Evolutionary conservation across 2,329 filamentous ascomycete genomes (phyloP), one percentile per base, ranked within the genome.

Genomic region (Tolypocladium sp.): DNA sequence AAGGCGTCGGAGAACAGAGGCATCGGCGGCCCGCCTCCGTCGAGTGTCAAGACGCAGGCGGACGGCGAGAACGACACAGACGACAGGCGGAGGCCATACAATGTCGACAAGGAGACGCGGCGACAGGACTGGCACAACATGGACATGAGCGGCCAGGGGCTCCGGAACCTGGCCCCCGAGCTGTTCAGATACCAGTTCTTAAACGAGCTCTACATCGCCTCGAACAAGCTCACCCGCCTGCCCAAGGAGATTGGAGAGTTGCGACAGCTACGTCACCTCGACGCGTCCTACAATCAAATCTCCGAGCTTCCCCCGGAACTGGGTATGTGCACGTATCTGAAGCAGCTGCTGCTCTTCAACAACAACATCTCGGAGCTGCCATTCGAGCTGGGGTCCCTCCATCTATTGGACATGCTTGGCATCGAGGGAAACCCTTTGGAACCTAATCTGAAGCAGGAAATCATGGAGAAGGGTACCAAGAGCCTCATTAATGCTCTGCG

Each of bases 281-380:
- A 99, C 73, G 82, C 92, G 3, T 97, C 94, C 0, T 86, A 88
- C 76, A 99, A 99, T 73, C 85, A 93, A 62, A 81, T 99, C 61
- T 82, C 82, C 10, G 86, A 89, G 63, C 79, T 99, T 4, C 94
- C 94, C 1, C 84, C 90, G 27, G 93, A 99, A 77, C 85, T 99
- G 61, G 94, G 94, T 69, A 99, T 97, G 93, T 91, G 96, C 67
- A 94, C 92, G 35, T 94, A 92, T 66, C 79, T 99, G 58, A 92
- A 91, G 74, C 87, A 90, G 64, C 80, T 99, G 6, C 79, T 92
- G 35, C 79, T 97, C 2, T 97, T 96, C 72, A 92, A 96, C 76
- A 99, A 99, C 73, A 83, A 90, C 62, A 88, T 99, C 58, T 84
- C 85, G 62, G 87, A 85, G 27, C 79, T 99, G 33, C 94, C 94